Percentiles rank a stretch among this genome's conserved stretches.
These are phyloP conservation scores for Knoxdaviesia proteae DNA, from an alignment of 2,329 filamentous ascomycete species.

Conservation along the genomic window DNA sequence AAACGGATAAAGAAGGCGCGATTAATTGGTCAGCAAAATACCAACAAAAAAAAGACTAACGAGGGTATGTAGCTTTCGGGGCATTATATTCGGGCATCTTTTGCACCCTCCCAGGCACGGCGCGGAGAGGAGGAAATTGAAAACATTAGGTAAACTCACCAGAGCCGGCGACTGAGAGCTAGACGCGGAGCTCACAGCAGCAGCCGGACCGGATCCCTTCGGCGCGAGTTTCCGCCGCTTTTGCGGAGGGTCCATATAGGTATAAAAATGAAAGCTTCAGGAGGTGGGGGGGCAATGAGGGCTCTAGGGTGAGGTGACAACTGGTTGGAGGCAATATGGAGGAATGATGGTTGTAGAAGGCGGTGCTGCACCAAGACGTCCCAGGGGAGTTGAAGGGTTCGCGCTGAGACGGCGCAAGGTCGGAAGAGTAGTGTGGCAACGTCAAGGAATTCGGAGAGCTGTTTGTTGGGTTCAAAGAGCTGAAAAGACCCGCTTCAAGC, in stretches of 20 bases:
- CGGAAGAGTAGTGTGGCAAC: too few species aligned
- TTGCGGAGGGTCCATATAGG: conserved; percentile 19
- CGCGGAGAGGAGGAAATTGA: too few species aligned
- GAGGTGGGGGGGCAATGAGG: conserved; percentile 6
- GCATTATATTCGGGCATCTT: too few species aligned
- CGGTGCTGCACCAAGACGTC: neutral
- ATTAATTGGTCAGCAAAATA: neutral
- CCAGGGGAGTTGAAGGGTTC: neutral
- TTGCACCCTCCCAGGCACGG: too few species aligned
- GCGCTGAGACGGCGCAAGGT: too few species aligned
- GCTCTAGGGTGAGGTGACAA: neutral
- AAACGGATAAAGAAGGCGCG: neutral
- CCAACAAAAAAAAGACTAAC: too few species aligned
- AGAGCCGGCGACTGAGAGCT: too few species aligned
- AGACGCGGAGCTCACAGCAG: neutral
- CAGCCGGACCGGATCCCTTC: conserved; percentile 10
- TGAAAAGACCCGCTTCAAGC: too few species aligned
- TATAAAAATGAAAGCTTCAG: conserved; percentile 3
- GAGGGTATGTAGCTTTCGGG: too few species aligned
- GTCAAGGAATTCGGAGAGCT: too few species aligned
- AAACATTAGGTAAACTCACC: too few species aligned
- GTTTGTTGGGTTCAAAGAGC: too few species aligned
- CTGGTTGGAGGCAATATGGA: neutral
- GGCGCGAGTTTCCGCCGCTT: conserved; percentile 23
- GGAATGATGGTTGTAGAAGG: neutral